phyloP scores from a whole-genome alignment of 75 land plant species.

The Adiantum capillusveneris region DNA sequence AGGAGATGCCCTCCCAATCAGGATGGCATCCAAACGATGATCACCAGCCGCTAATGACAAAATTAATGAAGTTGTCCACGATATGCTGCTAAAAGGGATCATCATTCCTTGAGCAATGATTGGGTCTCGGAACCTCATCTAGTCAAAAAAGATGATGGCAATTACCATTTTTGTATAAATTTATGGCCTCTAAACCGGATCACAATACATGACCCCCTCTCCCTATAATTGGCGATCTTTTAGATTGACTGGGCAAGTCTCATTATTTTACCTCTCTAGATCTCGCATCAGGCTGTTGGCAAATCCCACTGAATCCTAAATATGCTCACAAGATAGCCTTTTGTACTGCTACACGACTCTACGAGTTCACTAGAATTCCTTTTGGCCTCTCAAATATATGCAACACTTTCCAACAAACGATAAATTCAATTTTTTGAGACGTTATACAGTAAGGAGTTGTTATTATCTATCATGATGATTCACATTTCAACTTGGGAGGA shows the following conservation, averaged over 20 bases:
- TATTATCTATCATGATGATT: no score
- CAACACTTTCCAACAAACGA: no score
- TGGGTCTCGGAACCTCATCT: conserved; percentile 3
- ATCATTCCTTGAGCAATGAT: neutral
- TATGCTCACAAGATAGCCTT: conserved; percentile 2
- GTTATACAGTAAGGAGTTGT: no score
- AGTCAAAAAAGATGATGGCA: conserved; percentile 10
- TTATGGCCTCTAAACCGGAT: neutral
- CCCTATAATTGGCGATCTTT: conserved; percentile 8
- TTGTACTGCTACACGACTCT: no score
- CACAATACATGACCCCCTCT: conserved; percentile 6
- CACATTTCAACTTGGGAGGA: no score
- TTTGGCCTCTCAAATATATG: neutral
- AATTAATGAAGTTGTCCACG: neutral
- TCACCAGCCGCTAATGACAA: neutral
- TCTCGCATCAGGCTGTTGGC: conserved; percentile 9
- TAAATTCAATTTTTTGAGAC: no score
- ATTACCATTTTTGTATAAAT: conserved; percentile 2
- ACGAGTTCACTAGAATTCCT: neutral
- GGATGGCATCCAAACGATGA: neutral
- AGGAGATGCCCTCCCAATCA: neutral
- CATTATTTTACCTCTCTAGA: conserved; percentile 4
- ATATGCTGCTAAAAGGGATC: conserved; percentile 9
- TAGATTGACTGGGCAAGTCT: neutral
- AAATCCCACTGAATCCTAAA: conserved; percentile 2